Evolutionary conservation across 495 filamentous ascomycete genomes (phyloP).

Genomic region (Penicillium bovifimosum): DNA sequence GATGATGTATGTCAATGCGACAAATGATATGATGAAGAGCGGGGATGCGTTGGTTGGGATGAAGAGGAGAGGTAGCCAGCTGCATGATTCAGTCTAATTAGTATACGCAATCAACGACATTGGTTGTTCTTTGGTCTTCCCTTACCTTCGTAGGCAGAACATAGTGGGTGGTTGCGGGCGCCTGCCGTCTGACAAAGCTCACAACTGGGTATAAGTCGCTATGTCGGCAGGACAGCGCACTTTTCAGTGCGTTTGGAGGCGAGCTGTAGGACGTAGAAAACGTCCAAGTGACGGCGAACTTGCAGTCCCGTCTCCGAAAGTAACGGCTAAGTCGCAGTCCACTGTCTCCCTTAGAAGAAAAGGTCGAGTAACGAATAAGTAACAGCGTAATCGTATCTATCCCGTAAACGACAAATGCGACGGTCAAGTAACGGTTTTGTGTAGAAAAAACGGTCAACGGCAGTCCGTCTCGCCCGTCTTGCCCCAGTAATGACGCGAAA

Average conservation of each 20-base stretch:
- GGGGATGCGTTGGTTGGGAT: constrained; percentile 68
- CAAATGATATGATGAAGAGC: constrained; percentile 85
- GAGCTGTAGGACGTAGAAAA: no score
- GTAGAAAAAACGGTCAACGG: no score
- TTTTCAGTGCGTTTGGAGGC: no score
- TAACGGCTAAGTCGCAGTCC: no score
- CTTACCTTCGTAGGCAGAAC: constrained; percentile 81
- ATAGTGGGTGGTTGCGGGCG: constrained; percentile 37
- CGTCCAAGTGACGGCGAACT: no score
- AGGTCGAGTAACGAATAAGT: no score
- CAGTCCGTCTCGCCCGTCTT: background rate
- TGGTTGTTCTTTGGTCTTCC: background rate
- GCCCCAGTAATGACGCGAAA: background rate
- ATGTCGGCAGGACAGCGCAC: no score
- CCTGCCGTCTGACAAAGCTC: background rate
- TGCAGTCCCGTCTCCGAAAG: no score
- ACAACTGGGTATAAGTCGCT: background rate
- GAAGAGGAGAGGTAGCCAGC: constrained; percentile 42
- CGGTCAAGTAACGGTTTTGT: no score
- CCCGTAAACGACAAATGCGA: no score
- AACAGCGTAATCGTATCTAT: no score
- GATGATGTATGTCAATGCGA: constrained; percentile 83
- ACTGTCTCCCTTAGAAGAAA: no score
- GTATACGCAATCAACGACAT: background rate
- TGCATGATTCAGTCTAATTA: constrained; percentile 28